A percentile compares a stretch with the other conserved stretches of the same genome.
phyloP scores from a whole-genome alignment of 2,329 filamentous ascomycete species.

The Diplodia seriata region DNA sequence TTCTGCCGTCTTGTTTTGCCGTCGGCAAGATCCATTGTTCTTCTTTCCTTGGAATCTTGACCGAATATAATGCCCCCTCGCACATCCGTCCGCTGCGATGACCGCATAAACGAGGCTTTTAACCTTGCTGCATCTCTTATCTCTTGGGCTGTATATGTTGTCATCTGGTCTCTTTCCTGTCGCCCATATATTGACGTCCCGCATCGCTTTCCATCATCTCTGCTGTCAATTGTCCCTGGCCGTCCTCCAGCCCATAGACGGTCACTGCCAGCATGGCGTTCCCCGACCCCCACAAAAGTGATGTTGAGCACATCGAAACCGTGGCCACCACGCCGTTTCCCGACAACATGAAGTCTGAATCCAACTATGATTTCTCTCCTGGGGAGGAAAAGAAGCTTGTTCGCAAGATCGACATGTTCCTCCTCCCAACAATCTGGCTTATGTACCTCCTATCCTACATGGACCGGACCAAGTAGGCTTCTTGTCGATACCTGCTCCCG shows the following conservation, averaged over 20 bases:
- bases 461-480: conserved; percentile 49
- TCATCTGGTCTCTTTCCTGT: conserved; percentile 7
- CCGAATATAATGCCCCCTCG: not conserved
- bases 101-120: not conserved
- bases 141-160: conserved; percentile 1
- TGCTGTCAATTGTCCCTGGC: not conserved
- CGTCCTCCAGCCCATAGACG: not conserved
- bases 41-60: not conserved
- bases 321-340: not conserved
- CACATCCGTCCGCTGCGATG: not conserved
- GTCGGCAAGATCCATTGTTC: not conserved
- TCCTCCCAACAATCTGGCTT: conserved; percentile 58
- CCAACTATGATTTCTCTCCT: not conserved
- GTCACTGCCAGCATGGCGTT: not conserved
- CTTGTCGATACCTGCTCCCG: not conserved
- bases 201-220: not conserved
- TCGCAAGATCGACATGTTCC: conserved; percentile 53
- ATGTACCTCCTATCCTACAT: conserved; percentile 60
- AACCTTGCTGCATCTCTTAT: conserved; percentile 7
- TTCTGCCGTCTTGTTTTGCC: not conserved
- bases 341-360: not conserved
- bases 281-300: not conserved
- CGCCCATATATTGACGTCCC: not conserved
- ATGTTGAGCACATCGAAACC: conserved; percentile 12
- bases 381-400: conserved; percentile 55